Conservation (phyloP, 139 green algal genomes). For the Desmodesmus armatus region DNA sequence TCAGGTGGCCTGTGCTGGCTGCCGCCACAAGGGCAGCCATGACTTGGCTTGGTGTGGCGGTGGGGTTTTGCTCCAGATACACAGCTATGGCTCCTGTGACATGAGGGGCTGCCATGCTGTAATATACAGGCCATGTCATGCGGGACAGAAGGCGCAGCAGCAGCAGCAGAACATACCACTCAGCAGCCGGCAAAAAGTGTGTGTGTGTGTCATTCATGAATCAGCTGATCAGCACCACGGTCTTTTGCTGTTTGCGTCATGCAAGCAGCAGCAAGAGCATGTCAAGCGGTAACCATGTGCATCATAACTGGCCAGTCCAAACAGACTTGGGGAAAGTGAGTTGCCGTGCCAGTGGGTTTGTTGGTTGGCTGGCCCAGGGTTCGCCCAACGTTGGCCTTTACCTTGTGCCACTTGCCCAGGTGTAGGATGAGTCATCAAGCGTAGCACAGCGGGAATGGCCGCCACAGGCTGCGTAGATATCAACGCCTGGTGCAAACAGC, state of each 20-base stretch:
- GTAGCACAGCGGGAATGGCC: constrained; percentile 64
- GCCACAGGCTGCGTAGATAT: constrained; percentile 76
- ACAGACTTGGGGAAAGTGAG: background rate
- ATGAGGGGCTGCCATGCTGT: constrained; percentile 64
- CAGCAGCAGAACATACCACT: background rate
- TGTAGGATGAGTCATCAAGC: constrained; percentile 69
- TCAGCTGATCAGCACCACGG: background rate
- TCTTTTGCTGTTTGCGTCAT: background rate
- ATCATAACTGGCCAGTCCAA: background rate
- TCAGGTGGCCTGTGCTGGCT: constrained; percentile 47
- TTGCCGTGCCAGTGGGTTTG: background rate
- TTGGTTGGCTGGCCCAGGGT: background rate
- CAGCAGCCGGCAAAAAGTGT: background rate
- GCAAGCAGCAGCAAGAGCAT: background rate
- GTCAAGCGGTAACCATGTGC: background rate
- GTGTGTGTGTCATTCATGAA: background rate
- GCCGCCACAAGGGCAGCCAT: constrained; percentile 51
- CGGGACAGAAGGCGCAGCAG: constrained; percentile 11
- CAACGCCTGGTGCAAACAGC: constrained; percentile 74
- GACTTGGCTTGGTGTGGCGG: constrained; percentile 63
- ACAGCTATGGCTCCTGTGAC: constrained; percentile 76
- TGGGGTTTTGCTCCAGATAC: constrained; percentile 66
- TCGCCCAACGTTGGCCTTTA: background rate
- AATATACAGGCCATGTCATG: background rate
- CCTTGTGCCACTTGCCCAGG: constrained; percentile 72